phyloP scores from a whole-genome alignment of 164 flowering plant species.

The Aristolochia contorta region DNA sequence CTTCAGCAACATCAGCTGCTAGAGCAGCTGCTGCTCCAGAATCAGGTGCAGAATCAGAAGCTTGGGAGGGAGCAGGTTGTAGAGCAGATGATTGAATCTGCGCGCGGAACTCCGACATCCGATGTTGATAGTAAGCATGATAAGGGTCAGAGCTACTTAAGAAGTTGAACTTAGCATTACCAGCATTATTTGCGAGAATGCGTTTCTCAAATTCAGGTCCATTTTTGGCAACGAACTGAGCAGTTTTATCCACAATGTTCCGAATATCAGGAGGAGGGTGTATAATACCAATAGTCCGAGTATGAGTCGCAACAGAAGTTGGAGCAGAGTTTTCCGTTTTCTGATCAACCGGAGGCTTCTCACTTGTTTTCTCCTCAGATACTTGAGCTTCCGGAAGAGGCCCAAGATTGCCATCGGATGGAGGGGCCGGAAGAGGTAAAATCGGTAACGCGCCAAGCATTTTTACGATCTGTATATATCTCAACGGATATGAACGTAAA shows the following conservation, averaged over 20 bases:
- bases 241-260: conserved; percentile 78
- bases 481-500: not conserved
- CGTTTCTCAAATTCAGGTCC: conserved; percentile 95
- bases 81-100: conserved; percentile 44
- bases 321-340: conserved; percentile 19
- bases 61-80: conserved; percentile 25
- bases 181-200: conserved; percentile 69
- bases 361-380: conserved; percentile 23
- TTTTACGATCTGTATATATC: not conserved
- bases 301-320: conserved; percentile 64
- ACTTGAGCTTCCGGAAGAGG: conserved; percentile 67
- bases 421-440: conserved; percentile 86
- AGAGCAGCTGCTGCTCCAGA: conserved; percentile 17
- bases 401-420: conserved; percentile 73
- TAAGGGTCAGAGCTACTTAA: conserved; percentile 84
- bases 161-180: conserved; percentile 85
- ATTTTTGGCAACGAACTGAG: conserved; percentile 86
- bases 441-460: conserved; percentile 60
- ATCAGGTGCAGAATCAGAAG: conserved; percentile 37
- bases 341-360: conserved; percentile 22
- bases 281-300: conserved; percentile 88
- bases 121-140: conserved; percentile 91
- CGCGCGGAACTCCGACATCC: conserved; percentile 66
- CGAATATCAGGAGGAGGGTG: conserved; percentile 97
- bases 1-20: conserved; percentile 26